Base-by-base conservation (phyloP, 805 yeast genomes). In the Huiozyma sinensis region DNA sequence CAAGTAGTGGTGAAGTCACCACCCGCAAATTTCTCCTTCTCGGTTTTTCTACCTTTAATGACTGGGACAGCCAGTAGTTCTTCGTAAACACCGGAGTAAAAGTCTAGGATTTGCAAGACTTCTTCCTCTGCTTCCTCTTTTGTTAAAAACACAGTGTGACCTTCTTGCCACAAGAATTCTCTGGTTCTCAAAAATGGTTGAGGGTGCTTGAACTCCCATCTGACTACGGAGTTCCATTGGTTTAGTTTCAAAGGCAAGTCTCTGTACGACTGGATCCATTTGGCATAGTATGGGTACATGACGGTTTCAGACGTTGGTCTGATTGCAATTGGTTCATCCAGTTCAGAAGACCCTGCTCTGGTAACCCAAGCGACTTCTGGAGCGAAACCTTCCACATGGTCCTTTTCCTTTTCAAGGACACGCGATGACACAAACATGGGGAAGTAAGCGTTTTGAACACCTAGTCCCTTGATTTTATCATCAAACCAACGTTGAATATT, bases 281-380 rank as follows among this genome's bases (percentile, higher is more conserved):
- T 92, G 57, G 97, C 86, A 64, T 90, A 92, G 79, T 92, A 94
- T 49, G 99, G 99, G 67, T 92, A 92, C 98, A 92, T 92, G 64
- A 92, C 98, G 43, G 99, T 92, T 68, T 92, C 99, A 17, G 97
- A 89, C 34, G 99, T 92, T 61, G 99, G 99, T 73, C 99, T 85
- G 55, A 92, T 92, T 50, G 99, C 99, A 58, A 92, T 87, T 57
- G 95, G 97, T 71, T 92, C 98, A 45, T 94, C 98, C 56, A 92
- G 75, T 41, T 92, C 97, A 32, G 95, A 83, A 31, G 70, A 65
- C 58, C 99, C 99, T 44, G 99, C 99, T 58, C 73, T 79, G 45
- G 99, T 92, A 54, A 92, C 98, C 99, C 99, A 92, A 28, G 99
- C 99, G 45, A 92, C 99, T 69, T 92, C 99, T 28, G 99, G 98